phyloP scores from a whole-genome alignment of 768 basidiomycete genomes.

The Boletus tomentosulus region DNA sequence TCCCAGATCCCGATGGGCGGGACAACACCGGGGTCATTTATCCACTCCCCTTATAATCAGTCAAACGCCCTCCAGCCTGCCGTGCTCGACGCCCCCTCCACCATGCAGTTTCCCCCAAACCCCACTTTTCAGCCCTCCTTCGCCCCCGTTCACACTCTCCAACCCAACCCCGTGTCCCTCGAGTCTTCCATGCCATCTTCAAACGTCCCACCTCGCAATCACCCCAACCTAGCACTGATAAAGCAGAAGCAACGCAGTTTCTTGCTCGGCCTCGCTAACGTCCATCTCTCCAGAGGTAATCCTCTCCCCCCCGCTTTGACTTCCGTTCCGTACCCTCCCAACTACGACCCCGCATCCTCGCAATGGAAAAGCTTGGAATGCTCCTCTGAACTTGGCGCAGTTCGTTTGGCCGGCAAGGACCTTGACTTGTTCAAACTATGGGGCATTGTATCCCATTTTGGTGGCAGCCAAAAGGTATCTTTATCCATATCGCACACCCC shows the following conservation, averaged over 20 bases:
- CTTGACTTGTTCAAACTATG: conserved; percentile 75
- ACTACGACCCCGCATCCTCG: conserved; percentile 60
- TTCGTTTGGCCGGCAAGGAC: conserved; percentile 70
- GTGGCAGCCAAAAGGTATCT: conserved; percentile 61
- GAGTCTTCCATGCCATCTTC: conserved; percentile 43
- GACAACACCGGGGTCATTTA: conserved; percentile 65
- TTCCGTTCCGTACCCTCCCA: conserved; percentile 49
- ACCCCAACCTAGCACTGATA: conserved; percentile 32
- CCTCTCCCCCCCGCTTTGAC: conserved; percentile 77
- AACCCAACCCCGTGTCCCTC: conserved; percentile 36
- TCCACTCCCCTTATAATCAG: conserved; percentile 34
- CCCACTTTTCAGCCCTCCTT: conserved; percentile 45
- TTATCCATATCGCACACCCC: conserved; percentile 11
- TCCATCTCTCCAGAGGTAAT: conserved; percentile 53
- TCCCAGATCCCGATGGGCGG: conserved; percentile 39
- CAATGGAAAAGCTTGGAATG: conserved; percentile 65
- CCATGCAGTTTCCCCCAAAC: conserved; percentile 43
- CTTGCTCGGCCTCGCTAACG: conserved; percentile 52
- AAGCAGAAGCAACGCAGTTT: conserved; percentile 60
- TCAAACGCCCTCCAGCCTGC: conserved; percentile 34
- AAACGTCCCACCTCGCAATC: conserved; percentile 36
- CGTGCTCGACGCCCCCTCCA: conserved; percentile 36
- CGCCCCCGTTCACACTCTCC: conserved; percentile 33
- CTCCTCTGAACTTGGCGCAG: conserved; percentile 54
- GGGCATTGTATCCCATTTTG: conserved; percentile 53